phyloP scores from a whole-genome alignment of 176 grass and related monocot genomes.

The Oryza nivara region DNA sequence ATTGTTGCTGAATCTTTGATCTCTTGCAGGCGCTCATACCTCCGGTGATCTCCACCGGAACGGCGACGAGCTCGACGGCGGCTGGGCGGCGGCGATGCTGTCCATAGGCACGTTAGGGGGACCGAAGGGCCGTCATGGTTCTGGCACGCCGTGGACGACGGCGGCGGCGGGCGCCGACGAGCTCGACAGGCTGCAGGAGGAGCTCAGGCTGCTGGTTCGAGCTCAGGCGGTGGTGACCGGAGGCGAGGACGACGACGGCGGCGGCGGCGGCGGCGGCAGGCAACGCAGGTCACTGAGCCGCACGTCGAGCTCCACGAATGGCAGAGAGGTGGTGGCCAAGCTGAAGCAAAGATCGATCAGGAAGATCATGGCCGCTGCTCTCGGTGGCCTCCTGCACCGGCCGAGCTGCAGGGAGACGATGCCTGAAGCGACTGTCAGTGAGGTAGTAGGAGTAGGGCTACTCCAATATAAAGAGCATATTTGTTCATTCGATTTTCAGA shows the following conservation, averaged over 20 bases:
- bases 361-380: conserved; percentile 47
- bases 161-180: conserved; percentile 41
- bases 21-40: conserved; percentile 10
- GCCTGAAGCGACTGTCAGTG: conserved; percentile 39
- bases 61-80: conserved; percentile 28
- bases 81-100: conserved; percentile 43
- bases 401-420: conserved; percentile 52
- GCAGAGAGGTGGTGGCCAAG: conserved; percentile 16
- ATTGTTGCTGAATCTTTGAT: background rate
- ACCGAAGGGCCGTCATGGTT: background rate
- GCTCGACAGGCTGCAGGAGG: conserved; percentile 49
- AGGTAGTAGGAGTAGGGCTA: background rate
- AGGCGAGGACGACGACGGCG: conserved; percentile 33
- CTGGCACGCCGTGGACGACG: background rate
- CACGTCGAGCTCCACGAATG: conserved; percentile 39
- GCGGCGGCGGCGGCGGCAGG: conserved; percentile 35
- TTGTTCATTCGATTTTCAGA: background rate
- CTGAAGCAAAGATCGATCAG: conserved; percentile 44
- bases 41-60: conserved; percentile 11
- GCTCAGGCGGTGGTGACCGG: background rate
- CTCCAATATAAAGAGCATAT: background rate
- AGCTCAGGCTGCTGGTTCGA: conserved; percentile 37
- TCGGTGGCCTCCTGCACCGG: conserved; percentile 40
- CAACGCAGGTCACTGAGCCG: conserved; percentile 43
- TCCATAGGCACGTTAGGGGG: conserved; percentile 60